These are phyloP conservation scores for Bimuria novae-zelandiae DNA, from an alignment of 2,329 filamentous ascomycete genomes.

Conservation along the genomic window DNA sequence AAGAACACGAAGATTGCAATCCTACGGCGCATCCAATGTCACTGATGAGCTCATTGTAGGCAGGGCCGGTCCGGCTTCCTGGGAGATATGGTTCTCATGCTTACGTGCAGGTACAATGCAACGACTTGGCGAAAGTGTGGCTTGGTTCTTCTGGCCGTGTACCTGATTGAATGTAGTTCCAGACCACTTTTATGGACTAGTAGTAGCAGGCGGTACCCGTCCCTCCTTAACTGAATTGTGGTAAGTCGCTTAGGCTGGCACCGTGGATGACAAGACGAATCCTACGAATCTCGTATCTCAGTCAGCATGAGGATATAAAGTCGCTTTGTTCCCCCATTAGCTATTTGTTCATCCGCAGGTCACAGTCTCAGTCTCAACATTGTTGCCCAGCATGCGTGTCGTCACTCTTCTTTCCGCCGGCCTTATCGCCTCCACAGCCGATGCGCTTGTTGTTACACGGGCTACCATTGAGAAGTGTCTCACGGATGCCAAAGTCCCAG, in stretches of 20 bases:
- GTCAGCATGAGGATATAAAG: conserved; percentile 8
- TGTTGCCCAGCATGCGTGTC: conserved; percentile 16
- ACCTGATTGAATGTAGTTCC: background rate
- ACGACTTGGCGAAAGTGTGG: conserved; percentile 7
- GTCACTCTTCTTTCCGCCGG: conserved; percentile 10
- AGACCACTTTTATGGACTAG: background rate
- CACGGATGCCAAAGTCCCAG: conserved; percentile 15
- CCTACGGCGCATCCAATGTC: background rate
- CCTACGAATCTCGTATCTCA: background rate
- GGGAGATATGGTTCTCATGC: background rate
- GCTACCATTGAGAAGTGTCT: conserved; percentile 22
- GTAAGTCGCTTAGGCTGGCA: conserved; percentile 1
- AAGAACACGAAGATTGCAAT: conserved; percentile 5
- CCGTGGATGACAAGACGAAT: background rate
- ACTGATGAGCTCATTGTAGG: background rate
- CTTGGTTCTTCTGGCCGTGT: conserved; percentile 1
- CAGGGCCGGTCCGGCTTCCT: conserved; percentile 8
- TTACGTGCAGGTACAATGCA: conserved; percentile 8
- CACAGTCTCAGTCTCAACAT: conserved; percentile 9
- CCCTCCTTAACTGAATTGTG: background rate
- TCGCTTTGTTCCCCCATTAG: background rate
- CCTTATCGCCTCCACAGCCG: conserved; percentile 15
- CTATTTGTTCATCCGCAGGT: background rate
- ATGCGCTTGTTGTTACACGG: conserved; percentile 11
- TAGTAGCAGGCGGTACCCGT: background rate